Evolutionary conservation across 352 stramenopile species (phyloP).

Genomic region (Globisporangium nagaii): DNA sequence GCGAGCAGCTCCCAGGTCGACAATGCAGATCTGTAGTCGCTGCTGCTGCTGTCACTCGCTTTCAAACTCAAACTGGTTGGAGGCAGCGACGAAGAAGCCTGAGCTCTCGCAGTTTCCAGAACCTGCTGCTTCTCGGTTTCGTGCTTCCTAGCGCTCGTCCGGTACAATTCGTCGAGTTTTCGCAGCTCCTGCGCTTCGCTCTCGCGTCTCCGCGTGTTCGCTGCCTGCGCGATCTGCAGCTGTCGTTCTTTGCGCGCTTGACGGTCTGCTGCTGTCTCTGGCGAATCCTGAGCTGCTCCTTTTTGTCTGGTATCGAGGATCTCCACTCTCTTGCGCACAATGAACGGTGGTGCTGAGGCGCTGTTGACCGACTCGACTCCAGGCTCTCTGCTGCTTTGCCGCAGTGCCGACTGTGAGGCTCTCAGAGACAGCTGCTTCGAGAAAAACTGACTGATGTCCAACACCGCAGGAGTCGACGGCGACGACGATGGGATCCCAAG

Average conservation of each 20-base stretch:
- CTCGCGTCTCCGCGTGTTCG: conserved; percentile 10
- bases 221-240: not conserved
- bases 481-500: no score
- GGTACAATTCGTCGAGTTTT: conserved; percentile 17
- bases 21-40: conserved; percentile 5
- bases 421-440: not conserved
- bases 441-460: conserved; percentile 3
- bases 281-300: no score
- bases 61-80: not conserved
- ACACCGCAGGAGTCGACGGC: not conserved
- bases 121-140: conserved; percentile 12
- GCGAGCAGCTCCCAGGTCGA: conserved; percentile 22
- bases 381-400: not conserved
- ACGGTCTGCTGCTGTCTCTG: not conserved
- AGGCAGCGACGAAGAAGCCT: no score
- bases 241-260: not conserved
- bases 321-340: conserved; percentile 6
- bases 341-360: not conserved
- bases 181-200: conserved; percentile 10
- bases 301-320: not conserved
- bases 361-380: not conserved
- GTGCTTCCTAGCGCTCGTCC: conserved; percentile 12
- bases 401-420: no score
- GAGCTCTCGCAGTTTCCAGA: not conserved
- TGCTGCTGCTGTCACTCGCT: not conserved